Base-by-base conservation (phyloP, 345 rosid species). In the Euphorbia peplus region DNA sequence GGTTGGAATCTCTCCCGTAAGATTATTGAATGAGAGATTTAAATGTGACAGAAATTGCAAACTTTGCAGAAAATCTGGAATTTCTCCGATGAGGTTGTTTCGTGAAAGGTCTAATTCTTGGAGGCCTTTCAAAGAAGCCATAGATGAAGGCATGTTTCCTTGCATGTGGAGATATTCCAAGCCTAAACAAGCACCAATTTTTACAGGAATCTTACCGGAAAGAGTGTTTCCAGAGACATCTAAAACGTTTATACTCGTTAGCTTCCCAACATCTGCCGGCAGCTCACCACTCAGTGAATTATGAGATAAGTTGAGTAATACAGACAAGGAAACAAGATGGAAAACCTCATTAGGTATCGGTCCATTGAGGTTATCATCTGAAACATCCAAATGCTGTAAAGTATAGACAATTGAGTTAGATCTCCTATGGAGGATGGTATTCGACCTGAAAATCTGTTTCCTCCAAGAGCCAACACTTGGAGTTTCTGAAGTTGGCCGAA, bases 391-490 rank as follows among this genome's bases (percentile, higher is more conserved):
- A 8, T 0, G 4, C 11, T 60, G 39, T 9, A 68, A 41, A 71
- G 56, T 2, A 8, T 8, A 19, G 1, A 15, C 26, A 71, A 46
- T 0, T 29, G 7, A 1, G 60, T 60, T 16, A 70, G 18, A 28
- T 70, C 61, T 4, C 73, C 66, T 7, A 70, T 7, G 11, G 75
- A 64, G 14, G 48, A 4, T 19, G 75, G 70, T n/a, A 70, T 70
- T 15, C 5, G 0, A 3, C 67, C 61, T 0, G 51, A 51, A 8
- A 70, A 35, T 0, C 18, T n/a, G 29, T 70, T 70, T 21, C 15
- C 1, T 9, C 3, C 18, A 7, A 70, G 11, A 19, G 1, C 3
- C 14, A 61, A 51, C 1, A 0, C 13, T 19, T 25, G 61, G 6
- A 70, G 24, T 1, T 70, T 60, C 11, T 14, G 39, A 24, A 70